phyloP scores from a whole-genome alignment of 2,329 filamentous ascomycete genomes.

The Scedosporium minutisporum region DNA sequence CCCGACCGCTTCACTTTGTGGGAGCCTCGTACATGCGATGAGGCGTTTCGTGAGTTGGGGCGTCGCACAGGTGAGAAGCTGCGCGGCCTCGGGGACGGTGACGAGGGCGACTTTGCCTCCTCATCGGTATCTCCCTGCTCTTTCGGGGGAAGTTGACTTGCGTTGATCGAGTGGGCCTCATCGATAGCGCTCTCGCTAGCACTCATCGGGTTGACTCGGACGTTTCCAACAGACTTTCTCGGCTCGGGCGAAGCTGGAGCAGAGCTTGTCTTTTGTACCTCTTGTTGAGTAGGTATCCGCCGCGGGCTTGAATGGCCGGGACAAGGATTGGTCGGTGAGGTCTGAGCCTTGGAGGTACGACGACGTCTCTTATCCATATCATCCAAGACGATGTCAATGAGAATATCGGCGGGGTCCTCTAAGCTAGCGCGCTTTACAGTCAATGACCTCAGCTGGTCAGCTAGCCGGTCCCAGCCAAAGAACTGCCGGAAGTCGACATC shows the following conservation, averaged over 20 bases:
- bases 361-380: conserved; percentile 89
- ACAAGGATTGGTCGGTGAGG: conserved; percentile 68
- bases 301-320: conserved; percentile 45
- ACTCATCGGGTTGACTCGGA: conserved; percentile 51
- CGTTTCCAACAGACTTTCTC: conserved; percentile 34
- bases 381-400: conserved; percentile 89
- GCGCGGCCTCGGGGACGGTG: conserved; percentile 32
- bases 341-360: conserved; percentile 76
- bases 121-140: conserved; percentile 34
- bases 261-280: conserved; percentile 58
- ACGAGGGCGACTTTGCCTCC: conserved; percentile 20
- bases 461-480: conserved; percentile 90
- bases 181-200: conserved; percentile 40
- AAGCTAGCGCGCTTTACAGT: conserved; percentile 80
- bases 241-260: conserved; percentile 54
- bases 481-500: conserved; percentile 96
- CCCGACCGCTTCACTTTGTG: conserved; percentile 77
- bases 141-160: conserved; percentile 12
- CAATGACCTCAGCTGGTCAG: conserved; percentile 83
- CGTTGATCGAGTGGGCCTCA: conserved; percentile 23
- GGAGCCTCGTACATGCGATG: conserved; percentile 55
- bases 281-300: conserved; percentile 55
- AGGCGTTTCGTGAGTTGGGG: conserved; percentile 61
- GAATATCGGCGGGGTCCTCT: conserved; percentile 80
- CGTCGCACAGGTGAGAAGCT: conserved; percentile 79